Evolutionary conservation across 805 yeast genomes (phyloP), one percentile per base, ranked within the genome.

Genomic region (Metschnikowia proteae): DNA sequence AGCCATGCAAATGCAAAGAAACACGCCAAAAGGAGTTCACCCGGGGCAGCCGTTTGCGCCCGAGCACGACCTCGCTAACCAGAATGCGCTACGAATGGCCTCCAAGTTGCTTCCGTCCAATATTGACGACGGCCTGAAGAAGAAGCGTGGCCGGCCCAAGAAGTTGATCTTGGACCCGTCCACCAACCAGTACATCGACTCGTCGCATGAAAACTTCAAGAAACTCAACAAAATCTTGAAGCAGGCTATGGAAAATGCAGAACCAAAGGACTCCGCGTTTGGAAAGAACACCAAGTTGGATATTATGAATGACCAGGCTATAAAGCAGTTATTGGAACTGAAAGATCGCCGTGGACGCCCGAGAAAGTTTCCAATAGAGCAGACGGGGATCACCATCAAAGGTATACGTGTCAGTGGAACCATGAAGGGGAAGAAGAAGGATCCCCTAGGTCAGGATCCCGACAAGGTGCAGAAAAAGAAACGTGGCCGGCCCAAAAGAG

Each of bases 341-440:
- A 72, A 77, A 57, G 72, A 75, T 62, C 65, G 70, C 61, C 49
- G 80, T 36, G 82, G 82, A 10, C 64, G 82, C 53, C 81, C 81
- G 2, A 64, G 80, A 54, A 77, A 77, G 55, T 72, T 72, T 47
- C 76, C 80, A 1, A 61, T 70, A n/a, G 78, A 71, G 48, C 72
- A 70, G 48, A 69, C 74, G 6, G 79, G 76, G 1, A 58, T 71
- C 6, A 73, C 76, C 9, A 72, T 73, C 38, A 70, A 67, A 52
- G 77, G 77, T 1, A 65, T 73, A 30, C 59, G 73, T 41, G 71
- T 73, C 4, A 70, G 64, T 45, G 77, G 77, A 5, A 59, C 64
- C n/a, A 42, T 50, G 45, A 53, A 51, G 34, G 50, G 44, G 7
- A 46, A 41, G 28, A 49, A 38, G 30, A 52, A 50, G 38, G 46